Conservation (phyloP, 2,329 filamentous ascomycete species). For the Periconia sp. region DNA sequence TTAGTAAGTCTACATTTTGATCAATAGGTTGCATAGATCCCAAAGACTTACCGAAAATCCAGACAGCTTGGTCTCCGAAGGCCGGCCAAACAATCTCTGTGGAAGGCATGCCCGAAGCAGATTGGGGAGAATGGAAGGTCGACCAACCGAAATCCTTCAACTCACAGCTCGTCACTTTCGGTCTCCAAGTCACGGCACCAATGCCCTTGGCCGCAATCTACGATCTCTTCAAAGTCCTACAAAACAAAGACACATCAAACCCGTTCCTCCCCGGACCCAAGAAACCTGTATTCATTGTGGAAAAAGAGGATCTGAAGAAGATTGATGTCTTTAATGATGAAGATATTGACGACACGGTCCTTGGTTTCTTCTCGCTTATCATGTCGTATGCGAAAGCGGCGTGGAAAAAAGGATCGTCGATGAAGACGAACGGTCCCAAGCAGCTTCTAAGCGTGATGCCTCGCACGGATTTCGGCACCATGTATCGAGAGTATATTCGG, state of each 20-base stretch:
- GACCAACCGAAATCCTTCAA: not conserved
- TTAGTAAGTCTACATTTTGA: too few relatives aligned
- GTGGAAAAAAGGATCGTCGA: not conserved
- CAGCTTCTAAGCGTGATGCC: conserved; percentile 4
- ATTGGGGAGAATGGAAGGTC: not conserved
- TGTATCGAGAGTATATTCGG: conserved; percentile 40
- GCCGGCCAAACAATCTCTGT: not conserved
- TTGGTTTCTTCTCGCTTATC: conserved; percentile 5
- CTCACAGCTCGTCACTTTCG: not conserved
- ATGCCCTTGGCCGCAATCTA: not conserved
- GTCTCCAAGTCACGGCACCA: not conserved
- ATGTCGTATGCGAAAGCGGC: conserved; percentile 4
- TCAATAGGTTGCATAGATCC: too few relatives aligned
- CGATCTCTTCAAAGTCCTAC: not conserved
- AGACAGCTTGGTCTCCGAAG: not conserved
- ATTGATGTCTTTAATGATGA: too few relatives aligned
- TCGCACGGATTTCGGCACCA: not conserved
- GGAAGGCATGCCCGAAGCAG: not conserved
- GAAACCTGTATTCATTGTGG: too few relatives aligned
- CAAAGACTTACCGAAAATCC: not conserved
- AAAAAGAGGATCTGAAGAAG: not conserved
- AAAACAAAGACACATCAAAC: too few relatives aligned
- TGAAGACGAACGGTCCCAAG: not conserved
- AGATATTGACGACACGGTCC: not conserved
- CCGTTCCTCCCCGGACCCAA: too few relatives aligned